phyloP scores from a whole-genome alignment of 2,329 filamentous ascomycete species.

The Sporothrix curviconia region DNA sequence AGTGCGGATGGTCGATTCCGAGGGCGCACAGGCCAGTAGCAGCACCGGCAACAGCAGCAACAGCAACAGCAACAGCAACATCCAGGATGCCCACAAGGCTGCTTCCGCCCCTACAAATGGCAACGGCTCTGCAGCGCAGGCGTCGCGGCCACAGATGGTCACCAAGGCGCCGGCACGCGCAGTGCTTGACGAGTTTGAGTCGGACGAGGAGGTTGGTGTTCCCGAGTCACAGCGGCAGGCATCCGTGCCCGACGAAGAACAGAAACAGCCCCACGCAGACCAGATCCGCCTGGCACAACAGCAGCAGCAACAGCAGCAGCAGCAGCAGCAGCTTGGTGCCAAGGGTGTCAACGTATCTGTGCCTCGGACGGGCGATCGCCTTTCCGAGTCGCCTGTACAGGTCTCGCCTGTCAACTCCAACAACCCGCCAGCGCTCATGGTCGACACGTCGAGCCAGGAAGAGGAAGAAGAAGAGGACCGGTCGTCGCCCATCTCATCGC shows the following conservation, averaged over 20 bases:
- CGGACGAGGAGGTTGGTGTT: slow-evolving; percentile 36
- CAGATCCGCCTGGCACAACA: slow-evolving; percentile 19
- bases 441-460: slow-evolving; percentile 64
- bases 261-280: neutral
- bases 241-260: slow-evolving; percentile 21
- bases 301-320: slow-evolving; percentile 33
- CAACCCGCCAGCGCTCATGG: slow-evolving; percentile 60
- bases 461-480: slow-evolving; percentile 49
- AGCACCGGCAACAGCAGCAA: too few species aligned
- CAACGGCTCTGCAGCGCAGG: slow-evolving; percentile 31
- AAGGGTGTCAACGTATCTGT: slow-evolving; percentile 21
- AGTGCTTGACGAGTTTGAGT: slow-evolving; percentile 66
- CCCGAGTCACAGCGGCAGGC: slow-evolving; percentile 25
- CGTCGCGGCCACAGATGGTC: slow-evolving; percentile 49
- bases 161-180: slow-evolving; percentile 55
- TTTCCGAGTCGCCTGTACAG: slow-evolving; percentile 62
- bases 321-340: slow-evolving; percentile 36
- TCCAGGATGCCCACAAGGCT: slow-evolving; percentile 33
- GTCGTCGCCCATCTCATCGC: slow-evolving; percentile 56
- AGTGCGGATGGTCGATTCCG: slow-evolving; percentile 53
- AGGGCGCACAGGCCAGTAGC: slow-evolving; percentile 34
- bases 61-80: too few species aligned
- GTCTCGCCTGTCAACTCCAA: slow-evolving; percentile 49
- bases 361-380: slow-evolving; percentile 36
- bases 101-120: slow-evolving; percentile 32